These are phyloP conservation scores for Scutellaria galericulata DNA, from an alignment of 257 asterid genomes.

Conservation along the genomic window DNA sequence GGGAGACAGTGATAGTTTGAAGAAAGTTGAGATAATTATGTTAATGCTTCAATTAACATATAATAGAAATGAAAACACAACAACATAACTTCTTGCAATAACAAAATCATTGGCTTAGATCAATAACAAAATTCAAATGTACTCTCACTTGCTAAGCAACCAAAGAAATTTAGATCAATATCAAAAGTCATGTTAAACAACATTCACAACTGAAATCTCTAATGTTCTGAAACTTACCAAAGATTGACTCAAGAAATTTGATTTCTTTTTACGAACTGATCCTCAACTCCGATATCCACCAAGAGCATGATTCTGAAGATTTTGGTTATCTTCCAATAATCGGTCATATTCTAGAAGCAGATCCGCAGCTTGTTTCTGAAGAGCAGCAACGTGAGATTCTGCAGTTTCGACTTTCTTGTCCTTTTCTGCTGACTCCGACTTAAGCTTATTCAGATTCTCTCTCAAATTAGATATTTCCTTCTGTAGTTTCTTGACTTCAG, in stretches of 20 bases:
- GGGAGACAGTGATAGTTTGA: no score
- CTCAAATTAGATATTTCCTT: constrained; percentile 58
- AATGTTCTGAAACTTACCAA: constrained; percentile 18
- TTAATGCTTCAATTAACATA: no score
- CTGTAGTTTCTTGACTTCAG: constrained; percentile 55
- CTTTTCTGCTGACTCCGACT: constrained; percentile 59
- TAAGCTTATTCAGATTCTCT: constrained; percentile 65
- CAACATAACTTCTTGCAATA: no score
- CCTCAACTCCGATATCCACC: constrained; percentile 50
- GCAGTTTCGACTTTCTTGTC: constrained; percentile 76
- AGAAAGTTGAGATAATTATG: no score
- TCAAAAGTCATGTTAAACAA: constrained; percentile 27
- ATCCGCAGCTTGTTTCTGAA: constrained; percentile 85
- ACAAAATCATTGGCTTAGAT: not conserved
- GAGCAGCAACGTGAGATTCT: constrained; percentile 73
- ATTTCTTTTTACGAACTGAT: not conserved
- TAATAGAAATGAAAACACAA: no score
- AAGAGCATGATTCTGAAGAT: constrained; percentile 67
- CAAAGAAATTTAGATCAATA: constrained; percentile 20
- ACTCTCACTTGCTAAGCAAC: not conserved
- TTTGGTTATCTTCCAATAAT: constrained; percentile 83
- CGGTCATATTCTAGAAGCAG: constrained; percentile 86
- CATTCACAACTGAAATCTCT: constrained; percentile 24
- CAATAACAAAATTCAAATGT: constrained; percentile 20
- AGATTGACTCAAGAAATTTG: not conserved